Evolutionary conservation across 192 early-diverging fungal species (phyloP).

Genomic region (Diversispora eburnea): DNA sequence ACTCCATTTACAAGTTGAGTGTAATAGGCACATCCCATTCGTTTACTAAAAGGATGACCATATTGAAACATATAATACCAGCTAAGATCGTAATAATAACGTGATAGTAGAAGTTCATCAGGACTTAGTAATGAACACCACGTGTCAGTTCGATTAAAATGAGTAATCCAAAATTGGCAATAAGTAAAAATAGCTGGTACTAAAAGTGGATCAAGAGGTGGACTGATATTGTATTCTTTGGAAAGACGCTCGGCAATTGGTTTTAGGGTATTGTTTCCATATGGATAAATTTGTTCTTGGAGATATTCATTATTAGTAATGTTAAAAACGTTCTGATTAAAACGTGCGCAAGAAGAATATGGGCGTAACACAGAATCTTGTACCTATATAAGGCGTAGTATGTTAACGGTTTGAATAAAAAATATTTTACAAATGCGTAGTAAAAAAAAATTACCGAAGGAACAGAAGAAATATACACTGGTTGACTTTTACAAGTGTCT

Average conservation of each 20-base stretch:
- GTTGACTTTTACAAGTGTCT: not conserved
- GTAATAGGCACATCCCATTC: not conserved
- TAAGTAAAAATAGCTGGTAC: not conserved
- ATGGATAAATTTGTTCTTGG: not conserved
- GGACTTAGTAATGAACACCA: conserved; percentile 7
- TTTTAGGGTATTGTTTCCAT: not conserved
- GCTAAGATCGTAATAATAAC: not conserved
- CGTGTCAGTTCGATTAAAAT: not conserved
- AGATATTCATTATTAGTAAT: too few relatives aligned
- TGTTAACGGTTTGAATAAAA: not conserved
- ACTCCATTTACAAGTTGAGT: too few relatives aligned
- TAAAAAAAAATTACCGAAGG: not conserved
- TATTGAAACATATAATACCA: not conserved
- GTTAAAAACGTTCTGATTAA: not conserved
- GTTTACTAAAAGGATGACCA: not conserved
- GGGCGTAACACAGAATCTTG: not conserved
- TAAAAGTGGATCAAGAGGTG: too few relatives aligned
- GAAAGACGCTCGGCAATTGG: not conserved
- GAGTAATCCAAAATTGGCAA: not conserved
- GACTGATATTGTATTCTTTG: not conserved
- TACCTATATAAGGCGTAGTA: not conserved
- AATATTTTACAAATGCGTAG: not conserved
- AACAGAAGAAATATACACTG: not conserved
- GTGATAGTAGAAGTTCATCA: not conserved
- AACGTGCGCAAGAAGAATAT: not conserved